A percentile compares a stretch with the other conserved stretches of the same genome.
Conservation (phyloP, 116 monocot genomes). For the Dioscorea cayenensis region DNA sequence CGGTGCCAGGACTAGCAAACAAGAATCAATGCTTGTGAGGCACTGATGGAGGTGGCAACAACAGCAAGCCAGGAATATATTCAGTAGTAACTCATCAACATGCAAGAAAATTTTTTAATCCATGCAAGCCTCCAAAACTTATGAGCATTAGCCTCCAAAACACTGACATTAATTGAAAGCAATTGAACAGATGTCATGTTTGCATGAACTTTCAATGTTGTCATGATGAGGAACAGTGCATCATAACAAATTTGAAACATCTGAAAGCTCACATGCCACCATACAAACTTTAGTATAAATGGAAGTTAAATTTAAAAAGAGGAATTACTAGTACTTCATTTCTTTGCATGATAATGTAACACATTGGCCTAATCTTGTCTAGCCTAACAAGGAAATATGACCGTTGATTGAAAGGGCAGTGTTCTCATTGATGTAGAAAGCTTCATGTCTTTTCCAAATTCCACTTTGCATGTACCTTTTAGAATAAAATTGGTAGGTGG, state of each 20-base stretch:
- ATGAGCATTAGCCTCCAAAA: not conserved
- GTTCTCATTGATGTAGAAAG: no score
- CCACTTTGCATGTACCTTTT: no score
- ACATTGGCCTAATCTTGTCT: no score
- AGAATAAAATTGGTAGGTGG: no score
- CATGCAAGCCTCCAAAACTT: not conserved
- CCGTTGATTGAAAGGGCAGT: no score
- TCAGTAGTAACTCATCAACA: not conserved
- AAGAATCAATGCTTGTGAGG: slow-evolving; percentile 8
- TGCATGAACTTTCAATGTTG: not conserved
- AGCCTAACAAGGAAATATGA: no score
- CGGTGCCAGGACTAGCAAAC: not conserved
- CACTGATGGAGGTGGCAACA: slow-evolving; percentile 2
- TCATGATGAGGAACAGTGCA: not conserved
- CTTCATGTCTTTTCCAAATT: no score
- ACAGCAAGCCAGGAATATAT: not conserved
- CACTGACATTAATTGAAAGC: not conserved
- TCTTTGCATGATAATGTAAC: no score
- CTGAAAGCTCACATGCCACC: not conserved
- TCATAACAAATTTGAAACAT: not conserved
- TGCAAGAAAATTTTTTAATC: not conserved
- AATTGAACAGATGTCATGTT: not conserved
- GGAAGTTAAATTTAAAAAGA: no score
- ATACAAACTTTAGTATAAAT: not conserved
- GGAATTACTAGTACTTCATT: no score